These are phyloP conservation scores for Vachellia pachyceras DNA, from an alignment of 306 rosid species.

Conservation along the genomic window DNA sequence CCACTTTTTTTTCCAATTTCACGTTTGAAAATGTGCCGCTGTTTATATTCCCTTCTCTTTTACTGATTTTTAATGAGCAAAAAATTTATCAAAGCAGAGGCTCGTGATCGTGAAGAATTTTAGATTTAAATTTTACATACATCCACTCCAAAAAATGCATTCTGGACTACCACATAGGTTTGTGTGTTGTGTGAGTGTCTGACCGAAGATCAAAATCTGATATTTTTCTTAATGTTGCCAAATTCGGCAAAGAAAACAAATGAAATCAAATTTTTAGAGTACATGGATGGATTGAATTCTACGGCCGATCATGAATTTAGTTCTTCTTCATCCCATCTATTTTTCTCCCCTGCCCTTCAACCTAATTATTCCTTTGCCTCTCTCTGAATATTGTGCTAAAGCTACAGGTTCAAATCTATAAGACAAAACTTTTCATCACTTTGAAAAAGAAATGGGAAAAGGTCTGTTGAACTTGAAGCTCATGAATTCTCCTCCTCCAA, in stretches of 20 bases:
- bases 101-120: too few relatives aligned
- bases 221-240: not conserved
- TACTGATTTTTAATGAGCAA: too few relatives aligned
- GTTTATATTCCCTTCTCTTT: too few relatives aligned
- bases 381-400: slow-evolving; percentile 30
- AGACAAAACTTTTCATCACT: slow-evolving; percentile 45
- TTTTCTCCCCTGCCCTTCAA: slow-evolving; percentile 35
- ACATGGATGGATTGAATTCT: slow-evolving; percentile 28
- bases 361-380: slow-evolving; percentile 37
- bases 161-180: too few relatives aligned
- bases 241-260: slow-evolving; percentile 43
- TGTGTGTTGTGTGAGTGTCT: not conserved
- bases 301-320: slow-evolving; percentile 24
- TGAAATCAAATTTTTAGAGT: slow-evolving; percentile 27
- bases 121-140: too few relatives aligned
- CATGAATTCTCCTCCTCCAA: not conserved
- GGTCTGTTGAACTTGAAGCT: slow-evolving; percentile 30
- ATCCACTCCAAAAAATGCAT: too few relatives aligned
- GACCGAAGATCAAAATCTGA: not conserved
- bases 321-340: slow-evolving; percentile 9
- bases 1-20: not conserved
- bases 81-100: too few relatives aligned
- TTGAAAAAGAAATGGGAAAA: not conserved
- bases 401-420: slow-evolving; percentile 55
- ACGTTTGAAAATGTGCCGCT: not conserved